Evolutionary conservation across 2,329 filamentous ascomycete genomes (phyloP), one percentile per base, ranked within the genome.

Genomic region (Colletotrichum caudatum): DNA sequence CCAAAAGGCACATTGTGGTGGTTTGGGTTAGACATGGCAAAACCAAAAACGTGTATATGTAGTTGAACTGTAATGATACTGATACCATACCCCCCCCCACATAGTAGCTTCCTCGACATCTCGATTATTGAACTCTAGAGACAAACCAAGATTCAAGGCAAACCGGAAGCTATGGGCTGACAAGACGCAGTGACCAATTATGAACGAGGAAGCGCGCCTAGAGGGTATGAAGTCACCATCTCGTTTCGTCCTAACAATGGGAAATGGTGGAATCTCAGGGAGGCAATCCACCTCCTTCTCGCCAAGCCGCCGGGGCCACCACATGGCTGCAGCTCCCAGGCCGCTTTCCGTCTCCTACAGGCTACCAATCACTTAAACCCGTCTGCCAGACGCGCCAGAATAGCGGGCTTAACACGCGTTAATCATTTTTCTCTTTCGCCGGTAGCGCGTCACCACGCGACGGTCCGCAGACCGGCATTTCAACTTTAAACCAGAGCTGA

Each of bases 1-100:
- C 48, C 69, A 29, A 68, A 68, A n/a, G 58, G 60, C 51, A 58
- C 29, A 14, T 5, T 48, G 64, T 68, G 26, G 64, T 53, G 64
- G 51, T 59, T 54, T 60, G 58, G 39, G 56, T 50, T 61, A 64
- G 65, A 72, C 46, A 48, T 54, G n/a, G 69, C 53, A 39, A 53
- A 72, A 69, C 54, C 33, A 33, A 66, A 67, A 69, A 56, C 33
- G 57, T 64, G 65, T 69, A 72, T 20, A 37, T 29, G 44, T 69
- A 69, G 63, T 50, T 64, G 46, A 64, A 58, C 14, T 50, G 59
- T 69, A 72, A 69, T 72, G 69, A 72, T 72, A 72, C 60, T 59
- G 64, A 46, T 7, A 29, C 44, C 33, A 16, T n/a, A n/a, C n/a
- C 65, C 64, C 58, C 11, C 37, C 44, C 33, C 26, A 14, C 44